These are phyloP conservation scores for Neonectria neomacrospora DNA, from an alignment of 2,329 filamentous ascomycete genomes.

Conservation along the genomic window DNA sequence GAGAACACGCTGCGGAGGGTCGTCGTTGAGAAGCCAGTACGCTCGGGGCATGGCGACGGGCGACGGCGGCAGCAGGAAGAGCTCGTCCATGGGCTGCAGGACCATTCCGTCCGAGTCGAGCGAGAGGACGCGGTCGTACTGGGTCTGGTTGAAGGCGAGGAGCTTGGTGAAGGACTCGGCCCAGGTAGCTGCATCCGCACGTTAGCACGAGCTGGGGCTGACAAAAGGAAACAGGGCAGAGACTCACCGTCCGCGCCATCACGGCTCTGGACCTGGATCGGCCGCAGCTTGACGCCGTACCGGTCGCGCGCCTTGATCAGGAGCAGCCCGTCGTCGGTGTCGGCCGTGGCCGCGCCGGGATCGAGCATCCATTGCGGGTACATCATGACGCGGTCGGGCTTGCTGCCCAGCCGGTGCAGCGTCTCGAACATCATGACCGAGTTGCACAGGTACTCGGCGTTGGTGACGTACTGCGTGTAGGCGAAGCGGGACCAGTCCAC, in stretches of 20 bases:
- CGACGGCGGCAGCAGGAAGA: conserved; percentile 72
- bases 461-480: conserved; percentile 60
- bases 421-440: conserved; percentile 61
- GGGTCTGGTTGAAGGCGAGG: conserved; percentile 73
- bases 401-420: conserved; percentile 53
- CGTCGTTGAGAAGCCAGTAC: conserved; percentile 70
- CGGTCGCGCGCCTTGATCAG: conserved; percentile 54
- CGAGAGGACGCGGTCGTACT: conserved; percentile 63
- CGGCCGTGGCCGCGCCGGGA: conserved; percentile 41
- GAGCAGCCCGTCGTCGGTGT: conserved; percentile 42
- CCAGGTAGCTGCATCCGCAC: neutral
- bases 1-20: conserved; percentile 49
- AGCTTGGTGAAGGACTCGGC: conserved; percentile 54
- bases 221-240: neutral
- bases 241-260: conserved; percentile 49
- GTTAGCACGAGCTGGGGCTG: neutral
- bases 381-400: conserved; percentile 57
- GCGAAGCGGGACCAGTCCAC: conserved; percentile 47
- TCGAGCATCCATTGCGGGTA: conserved; percentile 53
- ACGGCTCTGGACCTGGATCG: conserved; percentile 52
- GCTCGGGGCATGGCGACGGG: conserved; percentile 75
- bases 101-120: conserved; percentile 71
- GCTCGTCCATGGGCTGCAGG: conserved; percentile 72
- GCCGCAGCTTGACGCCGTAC: conserved; percentile 56
- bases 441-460: conserved; percentile 58